Base-by-base conservation (phyloP, 371 early-diverging fungal genomes). In the Astathelohania contejeani region DNA sequence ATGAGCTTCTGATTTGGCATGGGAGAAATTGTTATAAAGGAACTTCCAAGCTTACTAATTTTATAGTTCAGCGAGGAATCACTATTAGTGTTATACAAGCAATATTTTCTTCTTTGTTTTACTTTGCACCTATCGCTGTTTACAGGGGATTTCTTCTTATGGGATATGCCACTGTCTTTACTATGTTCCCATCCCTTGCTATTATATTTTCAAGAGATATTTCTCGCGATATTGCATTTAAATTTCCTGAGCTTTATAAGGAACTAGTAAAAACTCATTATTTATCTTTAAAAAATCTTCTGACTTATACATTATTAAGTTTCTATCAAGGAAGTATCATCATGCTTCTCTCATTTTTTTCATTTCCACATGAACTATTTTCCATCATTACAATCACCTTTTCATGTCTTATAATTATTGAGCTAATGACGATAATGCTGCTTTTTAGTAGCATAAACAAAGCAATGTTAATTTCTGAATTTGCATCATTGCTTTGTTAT, bases 41-140 rank as follows among this genome's bases (percentile, higher is more conserved):
- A 19, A 88, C 90, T 7, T 83, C 92, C 1, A 90, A 86, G 66
- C 75, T 97, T 18, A 82, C 85, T 1, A 92, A 93, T 71, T 90
- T 95, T 72, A 88, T 95, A n/a, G 88, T 97, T 44, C 96, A 95
- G 72, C 84, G 98, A 63, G 98, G 96, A 42, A 72, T 88, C 47
- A 90, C 93, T 49, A 88, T 95, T 38, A 85, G 88, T 0, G 82
- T 93, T 22, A 88, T 95, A 80, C 98, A 97, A 76, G 94, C 88
- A 0, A 91, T 94, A 12, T 97, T 97, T 63, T 89, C 88, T 12
- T 85, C 93, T 1, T 77, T 95, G 49, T 93, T 93, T 60, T 87
- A 88, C 63, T 95, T 86, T 79, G 86, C 92, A 0, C 94, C 98
- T 7, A 89, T 95, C 56, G 87, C 91, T 20, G 69, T 97, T 23